Percentiles rank a stretch among this genome's conserved stretches.
Conservation (phyloP, 2,329 filamentous ascomycete species). For the Aspergillus flavus region DNA sequence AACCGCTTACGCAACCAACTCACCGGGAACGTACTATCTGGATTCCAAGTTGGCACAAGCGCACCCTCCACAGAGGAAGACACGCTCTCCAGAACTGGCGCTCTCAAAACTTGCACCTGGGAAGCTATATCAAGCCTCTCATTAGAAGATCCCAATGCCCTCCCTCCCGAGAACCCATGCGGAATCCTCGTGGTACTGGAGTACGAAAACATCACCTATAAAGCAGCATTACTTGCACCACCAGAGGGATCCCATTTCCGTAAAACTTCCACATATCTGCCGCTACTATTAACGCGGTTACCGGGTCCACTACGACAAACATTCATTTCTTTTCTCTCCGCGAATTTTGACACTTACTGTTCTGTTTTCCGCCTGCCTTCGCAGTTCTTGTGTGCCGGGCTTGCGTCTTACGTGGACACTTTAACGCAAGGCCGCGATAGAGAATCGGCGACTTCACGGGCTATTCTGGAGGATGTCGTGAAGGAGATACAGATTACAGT, state of each 20-base stretch:
- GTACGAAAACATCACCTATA: constrained; percentile 54
- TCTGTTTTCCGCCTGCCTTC: constrained; percentile 49
- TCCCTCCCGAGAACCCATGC: constrained; percentile 17
- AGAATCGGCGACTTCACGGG: constrained; percentile 3
- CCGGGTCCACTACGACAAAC: constrained; percentile 53
- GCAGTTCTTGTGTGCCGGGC: constrained; percentile 45
- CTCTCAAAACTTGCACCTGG: constrained; percentile 53
- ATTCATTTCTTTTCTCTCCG: constrained; percentile 52
- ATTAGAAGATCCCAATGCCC: constrained; percentile 23
- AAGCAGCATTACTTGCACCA: constrained; percentile 52
- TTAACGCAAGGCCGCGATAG: constrained; percentile 5
- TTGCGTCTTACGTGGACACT: constrained; percentile 43
- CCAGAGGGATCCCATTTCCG: constrained; percentile 8
- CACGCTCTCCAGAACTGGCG: constrained; percentile 48
- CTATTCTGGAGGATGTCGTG: constrained; percentile 33
- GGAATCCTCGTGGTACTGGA: constrained; percentile 54
- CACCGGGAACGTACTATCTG: constrained; percentile 52
- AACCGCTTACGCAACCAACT: constrained; percentile 52
- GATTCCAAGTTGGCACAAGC: constrained; percentile 39
- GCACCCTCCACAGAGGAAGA: constrained; percentile 37
- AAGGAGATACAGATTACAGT: constrained; percentile 45
- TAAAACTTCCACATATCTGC: constrained; percentile 48
- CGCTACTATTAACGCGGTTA: constrained; percentile 54
- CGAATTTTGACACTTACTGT: constrained; percentile 55
- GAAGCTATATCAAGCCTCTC: constrained; percentile 37